phyloP scores from a whole-genome alignment of 306 rosid species.

The Sicyos baderoa region DNA sequence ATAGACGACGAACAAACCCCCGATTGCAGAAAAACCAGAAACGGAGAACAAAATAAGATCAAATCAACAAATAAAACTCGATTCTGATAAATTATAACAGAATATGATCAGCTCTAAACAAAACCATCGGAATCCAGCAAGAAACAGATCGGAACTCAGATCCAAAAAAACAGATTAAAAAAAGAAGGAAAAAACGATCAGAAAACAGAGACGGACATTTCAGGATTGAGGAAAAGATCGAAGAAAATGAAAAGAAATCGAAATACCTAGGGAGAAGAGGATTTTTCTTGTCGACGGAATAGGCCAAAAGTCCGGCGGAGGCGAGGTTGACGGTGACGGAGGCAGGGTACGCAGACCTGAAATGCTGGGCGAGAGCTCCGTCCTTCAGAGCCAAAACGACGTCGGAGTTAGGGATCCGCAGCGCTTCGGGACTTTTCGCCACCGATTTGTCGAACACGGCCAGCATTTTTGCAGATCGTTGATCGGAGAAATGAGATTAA shows the following conservation, averaged over 20 bases:
- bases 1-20: not conserved
- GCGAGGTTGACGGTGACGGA: constrained; percentile 57
- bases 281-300: constrained; percentile 35
- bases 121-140: not conserved
- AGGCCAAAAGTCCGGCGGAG: constrained; percentile 53
- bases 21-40: not conserved
- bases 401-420: constrained; percentile 49
- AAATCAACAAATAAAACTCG: not conserved
- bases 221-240: not conserved
- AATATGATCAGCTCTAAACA: not conserved
- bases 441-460: constrained; percentile 85
- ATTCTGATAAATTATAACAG: not conserved
- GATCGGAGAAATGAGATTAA: constrained; percentile 16
- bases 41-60: not conserved
- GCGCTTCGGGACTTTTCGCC: constrained; percentile 77
- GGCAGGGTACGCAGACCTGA: constrained; percentile 50
- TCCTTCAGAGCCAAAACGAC: constrained; percentile 63
- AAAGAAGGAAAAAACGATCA: not conserved
- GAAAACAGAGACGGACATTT: not conserved
- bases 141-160: constrained; percentile 10
- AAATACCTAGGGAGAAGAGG: constrained; percentile 56
- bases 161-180: not conserved
- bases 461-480: constrained; percentile 50
- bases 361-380: constrained; percentile 51
- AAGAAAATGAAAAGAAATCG: not conserved